Percentiles rank a stretch among this genome's conserved stretches.
These are phyloP conservation scores for Pyrus hybrid DNA, from an alignment of 331 rosid genomes.

Conservation along the genomic window DNA sequence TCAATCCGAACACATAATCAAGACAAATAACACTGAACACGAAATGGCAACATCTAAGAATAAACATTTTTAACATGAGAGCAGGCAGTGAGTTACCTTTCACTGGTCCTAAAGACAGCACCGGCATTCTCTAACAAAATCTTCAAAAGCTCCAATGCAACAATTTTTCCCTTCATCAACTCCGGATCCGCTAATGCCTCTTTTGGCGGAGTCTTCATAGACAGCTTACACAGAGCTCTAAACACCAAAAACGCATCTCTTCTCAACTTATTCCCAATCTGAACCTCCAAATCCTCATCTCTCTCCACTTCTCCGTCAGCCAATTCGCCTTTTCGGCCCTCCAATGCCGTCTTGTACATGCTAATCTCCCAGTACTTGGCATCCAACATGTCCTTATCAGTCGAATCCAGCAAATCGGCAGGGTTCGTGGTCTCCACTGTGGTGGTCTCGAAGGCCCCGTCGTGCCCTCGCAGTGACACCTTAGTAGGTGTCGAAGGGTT, in stretches of 20 bases:
- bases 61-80: neutral
- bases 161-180: constrained; percentile 93
- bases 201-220: constrained; percentile 95
- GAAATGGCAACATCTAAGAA: neutral
- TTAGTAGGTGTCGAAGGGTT: constrained; percentile 60
- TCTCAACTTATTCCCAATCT: constrained; percentile 92
- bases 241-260: constrained; percentile 95
- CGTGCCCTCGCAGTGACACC: constrained; percentile 61
- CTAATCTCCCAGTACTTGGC: constrained; percentile 99
- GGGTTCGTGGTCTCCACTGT: constrained; percentile 95
- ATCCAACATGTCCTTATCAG: constrained; percentile 98
- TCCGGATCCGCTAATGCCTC: constrained; percentile 81
- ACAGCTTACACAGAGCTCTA: constrained; percentile 91
- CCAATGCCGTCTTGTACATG: constrained; percentile 95
- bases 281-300: constrained; percentile 98
- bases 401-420: constrained; percentile 91
- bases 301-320: constrained; percentile 86
- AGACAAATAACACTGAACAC: neutral
- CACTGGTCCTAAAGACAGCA: constrained; percentile 96
- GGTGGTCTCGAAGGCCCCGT: constrained; percentile 92
- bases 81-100: constrained; percentile 45
- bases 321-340: constrained; percentile 88
- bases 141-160: constrained; percentile 89
- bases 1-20: neutral
- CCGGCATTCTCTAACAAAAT: constrained; percentile 97